phyloP scores from a whole-genome alignment of 345 rosid species.

The Microcos paniculata region DNA sequence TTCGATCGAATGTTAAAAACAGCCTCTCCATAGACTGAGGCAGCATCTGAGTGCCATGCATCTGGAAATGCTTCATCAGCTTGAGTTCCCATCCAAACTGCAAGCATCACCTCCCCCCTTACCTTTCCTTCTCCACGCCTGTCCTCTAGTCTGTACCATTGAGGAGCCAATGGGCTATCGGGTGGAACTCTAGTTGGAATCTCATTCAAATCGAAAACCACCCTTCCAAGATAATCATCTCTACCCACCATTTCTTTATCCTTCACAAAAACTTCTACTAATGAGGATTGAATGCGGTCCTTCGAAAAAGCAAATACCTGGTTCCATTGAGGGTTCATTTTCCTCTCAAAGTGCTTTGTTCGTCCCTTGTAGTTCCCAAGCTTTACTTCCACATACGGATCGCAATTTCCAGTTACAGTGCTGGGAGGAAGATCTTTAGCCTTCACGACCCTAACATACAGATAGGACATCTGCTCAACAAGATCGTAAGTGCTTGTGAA shows the following conservation, averaged over 20 bases:
- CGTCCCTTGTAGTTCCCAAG: conserved; percentile 92
- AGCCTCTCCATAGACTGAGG: conserved; percentile 68
- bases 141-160: conserved; percentile 81
- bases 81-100: conserved; percentile 95
- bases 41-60: conserved; percentile 81
- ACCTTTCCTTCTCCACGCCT: conserved; percentile 69
- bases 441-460: conserved; percentile 70
- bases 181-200: conserved; percentile 96
- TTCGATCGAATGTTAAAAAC: conserved; percentile 62
- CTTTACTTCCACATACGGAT: conserved; percentile 90
- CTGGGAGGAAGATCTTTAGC: conserved; percentile 78
- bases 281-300: conserved; percentile 75
- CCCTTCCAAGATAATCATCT: conserved; percentile 75
- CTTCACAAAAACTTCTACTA: conserved; percentile 66
- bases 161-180: conserved; percentile 89
- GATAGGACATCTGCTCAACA: conserved; percentile 78
- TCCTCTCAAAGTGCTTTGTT: conserved; percentile 72
- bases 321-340: conserved; percentile 84
- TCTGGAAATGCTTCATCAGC: conserved; percentile 92
- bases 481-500: conserved; percentile 67
- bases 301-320: conserved; percentile 88
- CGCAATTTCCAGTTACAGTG: conserved; percentile 63
- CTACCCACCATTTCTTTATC: conserved; percentile 74
- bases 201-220: conserved; percentile 74
- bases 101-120: conserved; percentile 82